Conservation (phyloP, 2,329 filamentous ascomycete genomes). For the Fusarium metavorans region DNA sequence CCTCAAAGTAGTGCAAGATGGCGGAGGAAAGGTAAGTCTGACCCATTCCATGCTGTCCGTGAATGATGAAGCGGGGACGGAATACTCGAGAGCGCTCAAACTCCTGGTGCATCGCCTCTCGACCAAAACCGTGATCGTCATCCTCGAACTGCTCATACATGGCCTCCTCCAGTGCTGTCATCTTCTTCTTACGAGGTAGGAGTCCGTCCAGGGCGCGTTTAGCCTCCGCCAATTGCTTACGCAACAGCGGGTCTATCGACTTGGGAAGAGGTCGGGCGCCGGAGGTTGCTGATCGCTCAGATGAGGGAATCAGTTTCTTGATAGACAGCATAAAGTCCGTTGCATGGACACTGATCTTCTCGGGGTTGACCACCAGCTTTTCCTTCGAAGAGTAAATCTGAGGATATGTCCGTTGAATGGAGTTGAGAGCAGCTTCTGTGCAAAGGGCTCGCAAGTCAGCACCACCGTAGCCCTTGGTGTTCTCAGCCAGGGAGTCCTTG, state of each 20-base stretch:
- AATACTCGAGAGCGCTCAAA: slow-evolving; percentile 92
- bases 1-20: slow-evolving; percentile 90
- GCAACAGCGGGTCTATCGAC: slow-evolving; percentile 83
- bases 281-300: slow-evolving; percentile 88
- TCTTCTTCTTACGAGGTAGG: slow-evolving; percentile 85
- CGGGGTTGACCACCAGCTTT: slow-evolving; percentile 89
- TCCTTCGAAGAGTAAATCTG: slow-evolving; percentile 94
- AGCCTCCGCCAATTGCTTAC: slow-evolving; percentile 77
- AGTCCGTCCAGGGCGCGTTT: slow-evolving; percentile 77
- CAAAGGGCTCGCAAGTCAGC: slow-evolving; percentile 94
- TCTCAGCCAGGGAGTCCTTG: slow-evolving; percentile 84
- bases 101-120: slow-evolving; percentile 79
- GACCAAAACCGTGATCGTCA: slow-evolving; percentile 83
- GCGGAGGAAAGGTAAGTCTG: slow-evolving; percentile 90
- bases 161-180: slow-evolving; percentile 92
- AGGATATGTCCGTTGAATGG: slow-evolving; percentile 94
- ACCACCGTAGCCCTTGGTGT: slow-evolving; percentile 97
- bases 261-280: slow-evolving; percentile 85
- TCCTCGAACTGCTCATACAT: slow-evolving; percentile 90
- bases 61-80: slow-evolving; percentile 86
- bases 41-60: slow-evolving; percentile 89
- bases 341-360: slow-evolving; percentile 85
- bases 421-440: slow-evolving; percentile 95
- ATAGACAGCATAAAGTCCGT: slow-evolving; percentile 98
- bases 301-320: slow-evolving; percentile 96